Percentiles rank a stretch among this genome's conserved stretches.
Conservation (phyloP, 2,329 filamentous ascomycete genomes). For the Claviceps maximensis region DNA sequence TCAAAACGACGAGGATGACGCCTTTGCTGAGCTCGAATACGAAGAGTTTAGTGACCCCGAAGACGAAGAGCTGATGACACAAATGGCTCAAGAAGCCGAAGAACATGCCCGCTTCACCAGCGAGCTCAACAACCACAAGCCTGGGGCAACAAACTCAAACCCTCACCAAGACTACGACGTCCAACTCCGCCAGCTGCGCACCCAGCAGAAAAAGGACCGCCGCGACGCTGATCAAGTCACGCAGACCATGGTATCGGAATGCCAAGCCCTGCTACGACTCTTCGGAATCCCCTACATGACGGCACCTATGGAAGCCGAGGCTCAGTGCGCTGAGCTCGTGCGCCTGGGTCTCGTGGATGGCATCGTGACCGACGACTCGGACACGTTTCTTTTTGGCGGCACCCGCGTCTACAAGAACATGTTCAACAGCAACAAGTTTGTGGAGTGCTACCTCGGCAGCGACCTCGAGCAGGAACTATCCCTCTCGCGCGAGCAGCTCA, state of each 20-base stretch:
- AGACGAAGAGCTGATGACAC: slow-evolving; percentile 76
- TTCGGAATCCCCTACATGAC: slow-evolving; percentile 96
- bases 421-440: slow-evolving; percentile 97
- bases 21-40: slow-evolving; percentile 49
- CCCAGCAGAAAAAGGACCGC: slow-evolving; percentile 92
- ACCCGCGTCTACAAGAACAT: slow-evolving; percentile 98
- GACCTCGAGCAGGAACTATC: slow-evolving; percentile 86
- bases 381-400: slow-evolving; percentile 92
- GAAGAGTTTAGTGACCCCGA: slow-evolving; percentile 74
- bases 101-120: slow-evolving; percentile 90
- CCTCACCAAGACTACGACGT: slow-evolving; percentile 71
- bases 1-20: slow-evolving; percentile 18
- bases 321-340: slow-evolving; percentile 89
- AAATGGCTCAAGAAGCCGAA: slow-evolving; percentile 80
- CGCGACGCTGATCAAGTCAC: slow-evolving; percentile 95
- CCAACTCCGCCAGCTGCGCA: slow-evolving; percentile 74
- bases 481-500: slow-evolving; percentile 73
- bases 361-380: slow-evolving; percentile 93
- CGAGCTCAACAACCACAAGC: slow-evolving; percentile 62
- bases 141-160: slow-evolving; percentile 45
- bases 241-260: slow-evolving; percentile 90
- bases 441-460: slow-evolving; percentile 79
- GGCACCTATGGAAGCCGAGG: slow-evolving; percentile 97
- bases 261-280: slow-evolving; percentile 74
- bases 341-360: slow-evolving; percentile 80